Conservation (phyloP, 768 basidiomycete genomes). For the Phanerodontia chrysosporium region DNA sequence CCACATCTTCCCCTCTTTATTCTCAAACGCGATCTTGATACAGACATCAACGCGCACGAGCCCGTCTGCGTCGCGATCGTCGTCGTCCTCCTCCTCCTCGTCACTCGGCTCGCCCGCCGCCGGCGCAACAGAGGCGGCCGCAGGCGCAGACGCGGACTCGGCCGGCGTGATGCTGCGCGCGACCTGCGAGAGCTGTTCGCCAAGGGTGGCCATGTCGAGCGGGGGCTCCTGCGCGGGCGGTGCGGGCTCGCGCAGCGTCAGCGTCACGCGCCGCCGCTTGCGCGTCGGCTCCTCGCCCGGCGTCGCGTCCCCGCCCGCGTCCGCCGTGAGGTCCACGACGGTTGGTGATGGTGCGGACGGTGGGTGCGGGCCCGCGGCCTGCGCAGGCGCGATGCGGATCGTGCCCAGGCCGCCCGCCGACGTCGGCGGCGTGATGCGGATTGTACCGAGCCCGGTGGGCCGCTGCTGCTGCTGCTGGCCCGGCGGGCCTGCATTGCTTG, state of each 20-base stretch:
- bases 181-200: background rate
- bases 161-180: background rate
- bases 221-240: background rate
- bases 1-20: slow-evolving; percentile 2
- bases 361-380: no score
- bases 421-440: background rate
- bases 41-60: background rate
- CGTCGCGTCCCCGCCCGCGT: background rate
- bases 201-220: background rate
- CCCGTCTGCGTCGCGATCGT: slow-evolving; percentile 2
- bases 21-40: slow-evolving; percentile 5
- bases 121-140: background rate
- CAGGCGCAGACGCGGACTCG: background rate
- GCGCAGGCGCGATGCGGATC: background rate
- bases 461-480: background rate
- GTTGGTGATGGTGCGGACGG: background rate
- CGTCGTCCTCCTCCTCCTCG: background rate
- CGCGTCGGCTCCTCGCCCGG: background rate
- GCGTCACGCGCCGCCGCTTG: background rate
- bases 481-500: background rate
- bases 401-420: background rate
- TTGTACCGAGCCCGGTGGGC: background rate
- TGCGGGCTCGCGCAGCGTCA: background rate
- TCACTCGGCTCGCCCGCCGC: background rate
- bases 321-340: background rate